Evolutionary conservation across 2,329 filamentous ascomycete species (phyloP).

Genomic region (Nothomitra cinnamomea): DNA sequence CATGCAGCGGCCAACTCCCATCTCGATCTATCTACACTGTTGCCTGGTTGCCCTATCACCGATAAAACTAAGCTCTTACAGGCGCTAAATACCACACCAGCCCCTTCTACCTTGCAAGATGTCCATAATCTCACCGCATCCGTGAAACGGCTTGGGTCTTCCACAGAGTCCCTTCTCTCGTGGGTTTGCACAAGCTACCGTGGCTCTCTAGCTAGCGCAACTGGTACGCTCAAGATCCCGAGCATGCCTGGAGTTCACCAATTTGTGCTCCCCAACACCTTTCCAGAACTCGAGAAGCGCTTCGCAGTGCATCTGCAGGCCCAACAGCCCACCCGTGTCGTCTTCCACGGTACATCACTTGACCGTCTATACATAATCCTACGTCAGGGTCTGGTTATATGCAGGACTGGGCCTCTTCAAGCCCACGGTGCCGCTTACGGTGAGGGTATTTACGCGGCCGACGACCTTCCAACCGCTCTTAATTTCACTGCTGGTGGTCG

Average conservation of each 20-base stretch:
- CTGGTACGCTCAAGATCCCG: constrained; percentile 15
- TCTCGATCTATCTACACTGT: constrained; percentile 10
- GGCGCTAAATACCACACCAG: constrained; percentile 15
- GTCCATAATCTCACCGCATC: constrained; percentile 10
- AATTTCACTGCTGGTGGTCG: constrained; percentile 14
- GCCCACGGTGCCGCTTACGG: constrained; percentile 18
- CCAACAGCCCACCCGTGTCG: constrained; percentile 11
- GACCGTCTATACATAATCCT: constrained; percentile 19
- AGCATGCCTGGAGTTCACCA: constrained; percentile 16
- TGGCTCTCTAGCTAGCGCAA: constrained; percentile 17
- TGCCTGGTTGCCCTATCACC: constrained; percentile 16
- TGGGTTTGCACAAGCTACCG: constrained; percentile 18
- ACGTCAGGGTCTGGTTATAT: constrained; percentile 15
- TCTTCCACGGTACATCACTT: constrained; percentile 20
- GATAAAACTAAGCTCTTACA: constrained; percentile 10
- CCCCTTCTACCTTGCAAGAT: constrained; percentile 12
- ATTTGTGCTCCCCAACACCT: constrained; percentile 18
- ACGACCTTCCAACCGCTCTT: constrained; percentile 16
- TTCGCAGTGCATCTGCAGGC: constrained; percentile 12
- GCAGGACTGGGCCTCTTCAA: constrained; percentile 17
- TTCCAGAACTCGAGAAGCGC: constrained; percentile 14
- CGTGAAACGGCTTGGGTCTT: constrained; percentile 6
- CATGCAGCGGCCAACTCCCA: neutral
- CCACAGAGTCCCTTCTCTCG: constrained; percentile 14
- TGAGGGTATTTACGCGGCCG: constrained; percentile 19